phyloP scores from a whole-genome alignment of 108 stramenopile species.

The Nannochloropsis gaditana region DNA sequence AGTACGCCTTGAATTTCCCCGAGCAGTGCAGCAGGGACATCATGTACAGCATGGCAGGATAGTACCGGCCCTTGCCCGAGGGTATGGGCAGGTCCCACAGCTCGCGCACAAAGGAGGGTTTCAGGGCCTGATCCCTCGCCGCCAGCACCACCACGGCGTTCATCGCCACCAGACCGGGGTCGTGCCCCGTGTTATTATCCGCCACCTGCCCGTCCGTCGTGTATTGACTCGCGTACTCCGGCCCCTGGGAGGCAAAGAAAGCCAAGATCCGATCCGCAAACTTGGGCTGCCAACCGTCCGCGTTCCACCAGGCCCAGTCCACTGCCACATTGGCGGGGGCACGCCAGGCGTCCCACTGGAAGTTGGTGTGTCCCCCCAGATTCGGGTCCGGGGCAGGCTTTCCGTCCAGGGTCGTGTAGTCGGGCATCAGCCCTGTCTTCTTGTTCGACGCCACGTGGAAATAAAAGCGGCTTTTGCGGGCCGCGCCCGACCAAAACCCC shows the following conservation, averaged over 20 bases:
- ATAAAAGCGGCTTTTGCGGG: not conserved
- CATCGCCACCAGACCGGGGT: not conserved
- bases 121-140: not conserved
- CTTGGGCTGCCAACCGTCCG: not conserved
- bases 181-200: not conserved
- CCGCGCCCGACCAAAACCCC: not conserved
- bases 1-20: not conserved
- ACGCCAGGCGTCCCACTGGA: conserved; percentile 3
- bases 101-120: not conserved
- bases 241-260: not conserved
- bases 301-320: conserved; percentile 9
- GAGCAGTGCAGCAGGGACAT: conserved; percentile 6
- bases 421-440: not conserved
- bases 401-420: not conserved
- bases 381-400: not conserved
- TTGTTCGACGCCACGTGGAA: not conserved
- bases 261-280: not conserved
- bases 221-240: not conserved
- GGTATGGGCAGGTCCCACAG: not conserved
- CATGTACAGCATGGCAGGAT: conserved; percentile 13
- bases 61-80: not conserved
- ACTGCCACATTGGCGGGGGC: not conserved
- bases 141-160: not conserved
- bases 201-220: not conserved
- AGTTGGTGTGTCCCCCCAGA: not conserved